These are phyloP conservation scores for Russula earlei DNA, from an alignment of 768 basidiomycete genomes.

Conservation along the genomic window DNA sequence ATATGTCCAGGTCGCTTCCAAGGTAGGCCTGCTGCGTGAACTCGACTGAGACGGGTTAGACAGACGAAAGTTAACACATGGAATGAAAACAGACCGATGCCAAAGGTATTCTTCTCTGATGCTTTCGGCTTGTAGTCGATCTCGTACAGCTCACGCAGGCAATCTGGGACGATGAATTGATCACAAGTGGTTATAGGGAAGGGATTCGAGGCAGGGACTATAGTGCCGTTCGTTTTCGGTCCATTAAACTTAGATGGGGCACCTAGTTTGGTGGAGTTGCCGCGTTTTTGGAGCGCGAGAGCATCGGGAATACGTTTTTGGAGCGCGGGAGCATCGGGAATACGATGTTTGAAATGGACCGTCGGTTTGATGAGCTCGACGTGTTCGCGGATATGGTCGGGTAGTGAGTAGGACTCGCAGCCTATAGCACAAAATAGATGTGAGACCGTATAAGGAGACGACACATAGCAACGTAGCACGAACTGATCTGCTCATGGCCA, in stretches of 20 bases:
- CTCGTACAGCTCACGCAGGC: slow-evolving; percentile 51
- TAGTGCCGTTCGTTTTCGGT: slow-evolving; percentile 20
- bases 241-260: slow-evolving; percentile 16
- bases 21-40: slow-evolving; percentile 36
- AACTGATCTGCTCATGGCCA: slow-evolving; percentile 32
- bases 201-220: slow-evolving; percentile 15
- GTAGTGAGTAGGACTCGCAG: slow-evolving; percentile 36
- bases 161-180: slow-evolving; percentile 42
- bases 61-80: neutral
- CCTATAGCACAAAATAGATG: slow-evolving; percentile 17
- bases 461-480: neutral
- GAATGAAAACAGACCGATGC: slow-evolving; percentile 30
- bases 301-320: slow-evolving; percentile 12
- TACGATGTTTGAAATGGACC: slow-evolving; percentile 30
- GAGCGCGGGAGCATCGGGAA: neutral
- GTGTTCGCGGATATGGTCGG: slow-evolving; percentile 30
- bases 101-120: slow-evolving; percentile 41
- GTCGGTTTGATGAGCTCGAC: slow-evolving; percentile 39
- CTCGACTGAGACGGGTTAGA: slow-evolving; percentile 28
- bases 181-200: slow-evolving; percentile 29
- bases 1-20: slow-evolving; percentile 35
- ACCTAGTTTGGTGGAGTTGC: slow-evolving; percentile 8
- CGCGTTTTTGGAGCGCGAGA: slow-evolving; percentile 10
- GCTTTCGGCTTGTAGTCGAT: slow-evolving; percentile 37
- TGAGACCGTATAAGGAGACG: neutral